These are phyloP conservation scores for Sicyos edulis DNA, from an alignment of 306 rosid species.

Conservation along the genomic window DNA sequence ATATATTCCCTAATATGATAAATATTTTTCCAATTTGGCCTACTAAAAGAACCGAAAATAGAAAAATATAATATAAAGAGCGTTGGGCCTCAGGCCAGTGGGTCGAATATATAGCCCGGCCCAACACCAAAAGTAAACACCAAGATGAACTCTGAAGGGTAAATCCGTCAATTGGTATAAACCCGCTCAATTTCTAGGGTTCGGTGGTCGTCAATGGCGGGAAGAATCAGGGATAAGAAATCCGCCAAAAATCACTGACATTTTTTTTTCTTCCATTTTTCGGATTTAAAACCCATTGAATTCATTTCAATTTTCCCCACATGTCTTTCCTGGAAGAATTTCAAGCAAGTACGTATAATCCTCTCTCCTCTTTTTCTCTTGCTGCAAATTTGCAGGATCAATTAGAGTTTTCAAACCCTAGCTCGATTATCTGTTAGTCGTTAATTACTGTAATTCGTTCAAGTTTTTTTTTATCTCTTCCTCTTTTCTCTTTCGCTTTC, in stretches of 20 bases:
- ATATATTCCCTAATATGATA: too few species aligned
- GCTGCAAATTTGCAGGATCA: background rate
- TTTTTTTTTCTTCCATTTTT: background rate
- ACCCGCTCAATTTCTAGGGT: slow-evolving; percentile 19
- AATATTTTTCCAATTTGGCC: too few species aligned
- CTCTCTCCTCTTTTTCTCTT: slow-evolving; percentile 3
- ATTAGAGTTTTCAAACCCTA: background rate
- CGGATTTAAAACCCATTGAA: slow-evolving; percentile 8
- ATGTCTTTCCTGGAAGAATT: slow-evolving; percentile 72
- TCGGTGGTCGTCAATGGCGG: slow-evolving; percentile 22
- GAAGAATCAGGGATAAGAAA: slow-evolving; percentile 16
- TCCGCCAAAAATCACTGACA: slow-evolving; percentile 11
- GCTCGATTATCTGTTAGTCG: background rate
- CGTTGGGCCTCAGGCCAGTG: background rate
- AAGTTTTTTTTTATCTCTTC: background rate
- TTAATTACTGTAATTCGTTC: slow-evolving; percentile 16
- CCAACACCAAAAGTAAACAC: background rate
- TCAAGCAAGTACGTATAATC: slow-evolving; percentile 58
- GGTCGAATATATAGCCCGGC: background rate
- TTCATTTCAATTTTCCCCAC: background rate
- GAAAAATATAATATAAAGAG: background rate
- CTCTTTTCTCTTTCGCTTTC: background rate
- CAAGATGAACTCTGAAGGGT: background rate
- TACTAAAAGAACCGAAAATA: too few species aligned
- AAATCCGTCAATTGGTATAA: slow-evolving; percentile 18